Evolutionary conservation across 495 filamentous ascomycete genomes (phyloP), one percentile per base, ranked within the genome.

Genomic region (Niebla homalea): DNA sequence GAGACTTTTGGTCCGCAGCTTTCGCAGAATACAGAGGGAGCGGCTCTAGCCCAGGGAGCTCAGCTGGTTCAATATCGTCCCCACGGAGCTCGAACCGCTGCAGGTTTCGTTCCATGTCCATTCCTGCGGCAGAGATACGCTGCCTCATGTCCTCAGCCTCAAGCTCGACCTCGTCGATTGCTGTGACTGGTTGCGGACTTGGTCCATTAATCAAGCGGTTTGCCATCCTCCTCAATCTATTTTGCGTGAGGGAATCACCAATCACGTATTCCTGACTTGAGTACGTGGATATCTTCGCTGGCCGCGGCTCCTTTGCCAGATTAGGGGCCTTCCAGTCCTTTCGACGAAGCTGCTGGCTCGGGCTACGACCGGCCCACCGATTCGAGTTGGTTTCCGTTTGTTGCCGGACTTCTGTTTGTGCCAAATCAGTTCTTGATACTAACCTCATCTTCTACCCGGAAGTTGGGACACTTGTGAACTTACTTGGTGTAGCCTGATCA

Each of bases 361-460:
- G 37, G 12, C 36, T 44, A 11, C 53, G 43, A 15, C 46, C 32
- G 20, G 45, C 43, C 53, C 45, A 56, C 42, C 42, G 37, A 23
- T 36, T 40, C n/a, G 36, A 44, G 10, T 48, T 43, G 10, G 23
- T 1, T 0, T 32, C n/a, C 4, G 32, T 10, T 20, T 45, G n/a
- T 32, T 48, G 43, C 6, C 43, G 44, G 14, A 39, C 43, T 26
- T 19, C 45, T 56, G 32, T 19, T 22, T 20, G 14, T 8, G 47
- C 22, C 29, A 6, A 20, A 5, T 46, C 8, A 32, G 22, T 12
- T n/a, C 22, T 23, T 41, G 29, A 10, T 20, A 40, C 20, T 14
- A 22, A 4, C 25, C 7, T 26, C 25, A 26, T 7, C 3, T 26
- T 32, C 7, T 11, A 12, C 2, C 5, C 26, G 15, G 14, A 52